Percentiles rank a stretch among this genome's conserved stretches.
These are phyloP conservation scores for Sphaerosporella brunnea DNA, from an alignment of 495 filamentous ascomycete species.

Conservation along the genomic window DNA sequence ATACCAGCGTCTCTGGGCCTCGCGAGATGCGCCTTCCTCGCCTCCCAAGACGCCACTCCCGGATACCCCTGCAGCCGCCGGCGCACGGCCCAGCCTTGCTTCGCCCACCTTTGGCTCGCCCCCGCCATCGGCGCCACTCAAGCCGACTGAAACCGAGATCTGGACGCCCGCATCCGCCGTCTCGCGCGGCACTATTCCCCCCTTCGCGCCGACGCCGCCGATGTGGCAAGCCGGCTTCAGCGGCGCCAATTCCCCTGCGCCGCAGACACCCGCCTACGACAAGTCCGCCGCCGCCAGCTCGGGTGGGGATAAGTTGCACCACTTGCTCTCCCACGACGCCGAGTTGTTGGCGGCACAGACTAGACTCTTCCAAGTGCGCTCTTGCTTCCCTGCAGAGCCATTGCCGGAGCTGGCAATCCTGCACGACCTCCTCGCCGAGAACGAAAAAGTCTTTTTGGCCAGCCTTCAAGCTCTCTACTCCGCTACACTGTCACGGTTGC, in stretches of 20 bases:
- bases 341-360: background rate
- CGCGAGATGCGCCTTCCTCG: background rate
- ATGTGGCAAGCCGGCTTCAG: background rate
- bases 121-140: background rate
- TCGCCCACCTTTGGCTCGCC: background rate
- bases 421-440: background rate
- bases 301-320: background rate
- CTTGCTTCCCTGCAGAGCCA: background rate
- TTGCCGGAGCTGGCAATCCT: background rate
- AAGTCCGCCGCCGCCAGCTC: background rate
- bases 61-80: background rate
- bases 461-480: background rate
- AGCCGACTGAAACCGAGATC: background rate
- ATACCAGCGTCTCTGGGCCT: conserved; percentile 1
- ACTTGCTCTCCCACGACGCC: background rate
- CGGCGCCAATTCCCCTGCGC: background rate
- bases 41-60: background rate
- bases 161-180: background rate
- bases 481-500: background rate
- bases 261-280: background rate
- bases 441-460: background rate
- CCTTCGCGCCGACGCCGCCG: background rate
- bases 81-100: background rate
- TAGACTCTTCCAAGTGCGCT: background rate
- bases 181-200: background rate